Conservation (phyloP, 2,329 filamentous ascomycete species). For the Microcera coccophila region DNA sequence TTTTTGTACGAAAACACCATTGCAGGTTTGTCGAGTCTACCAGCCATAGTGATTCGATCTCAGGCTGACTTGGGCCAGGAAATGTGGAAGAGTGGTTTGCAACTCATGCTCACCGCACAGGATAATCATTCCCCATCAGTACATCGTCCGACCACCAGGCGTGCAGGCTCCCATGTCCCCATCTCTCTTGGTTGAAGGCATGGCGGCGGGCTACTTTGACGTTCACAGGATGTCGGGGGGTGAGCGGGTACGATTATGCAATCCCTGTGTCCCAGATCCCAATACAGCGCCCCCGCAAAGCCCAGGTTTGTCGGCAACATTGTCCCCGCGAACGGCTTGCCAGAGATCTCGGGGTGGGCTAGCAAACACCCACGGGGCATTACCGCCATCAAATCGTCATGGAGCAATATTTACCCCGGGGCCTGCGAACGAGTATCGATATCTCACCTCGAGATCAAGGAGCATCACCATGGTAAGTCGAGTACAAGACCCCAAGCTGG, state of each 20-base stretch:
- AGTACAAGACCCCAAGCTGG: neutral
- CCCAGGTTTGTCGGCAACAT: constrained; percentile 32
- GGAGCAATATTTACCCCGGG: constrained; percentile 35
- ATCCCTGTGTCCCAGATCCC: constrained; percentile 59
- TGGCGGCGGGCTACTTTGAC: constrained; percentile 40
- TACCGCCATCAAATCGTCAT: constrained; percentile 31
- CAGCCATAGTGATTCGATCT: neutral
- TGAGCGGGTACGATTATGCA: constrained; percentile 57
- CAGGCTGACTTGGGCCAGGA: constrained; percentile 46
- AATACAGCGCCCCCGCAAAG: constrained; percentile 54
- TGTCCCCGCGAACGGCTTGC: constrained; percentile 37
- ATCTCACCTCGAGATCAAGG: constrained; percentile 34
- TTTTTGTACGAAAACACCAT: constrained; percentile 88
- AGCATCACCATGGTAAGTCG: constrained; percentile 50
- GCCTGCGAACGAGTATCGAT: constrained; percentile 34
- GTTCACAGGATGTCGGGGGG: constrained; percentile 49
- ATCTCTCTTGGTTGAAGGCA: constrained; percentile 36
- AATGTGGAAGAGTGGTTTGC: constrained; percentile 92
- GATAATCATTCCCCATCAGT: constrained; percentile 90
- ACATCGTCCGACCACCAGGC: constrained; percentile 75
- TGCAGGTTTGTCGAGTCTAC: constrained; percentile 65
- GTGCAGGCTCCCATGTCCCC: constrained; percentile 37
- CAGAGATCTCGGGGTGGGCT: constrained; percentile 45
- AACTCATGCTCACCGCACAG: constrained; percentile 85
- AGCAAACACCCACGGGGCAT: constrained; percentile 29